Evolutionary conservation across 805 yeast genomes (phyloP), one percentile per base, ranked within the genome.

Genomic region (Yamadazyma akitaensis): DNA sequence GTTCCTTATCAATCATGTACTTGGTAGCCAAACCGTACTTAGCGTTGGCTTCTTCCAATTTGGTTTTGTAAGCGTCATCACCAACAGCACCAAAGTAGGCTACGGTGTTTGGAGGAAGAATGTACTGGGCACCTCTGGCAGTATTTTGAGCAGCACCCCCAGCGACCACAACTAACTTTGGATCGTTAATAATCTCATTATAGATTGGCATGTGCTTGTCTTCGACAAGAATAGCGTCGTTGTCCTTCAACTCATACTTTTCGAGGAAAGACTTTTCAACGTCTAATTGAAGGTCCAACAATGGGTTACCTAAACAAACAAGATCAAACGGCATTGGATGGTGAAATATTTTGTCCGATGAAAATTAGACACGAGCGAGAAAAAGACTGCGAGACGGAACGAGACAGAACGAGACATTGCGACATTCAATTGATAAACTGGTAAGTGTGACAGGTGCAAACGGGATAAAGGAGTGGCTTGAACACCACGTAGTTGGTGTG

Each of bases 91-190:
- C 99, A 64, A 92, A 88, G 77, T 94, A 94, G 44, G 85, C 85
- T 47, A 94, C 98, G 28, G 92, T 82, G 57, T 81, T 68, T 40
- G 73, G 68, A 50, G 97, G 97, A 43, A 94, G 78, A 47, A 89
- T 69, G 72, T 88, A 92, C 64, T 92, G 97, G 42, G 98, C 98
- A 63, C 96, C 99, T 73, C 99, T 84, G 48, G 98, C 97, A 54
- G 98, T 82, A 77, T 94, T 94, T 75, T 94, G 99, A 51, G 97
- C 99, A 60, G 99, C 99, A 67, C 99, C 99, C 58, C 99, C 99
- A 51, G 99, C 99, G 57, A 92, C 81, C 51, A 82, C 70, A 59
- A 81, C 79, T 52, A 88, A 82, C 49, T 76, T 79, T 32, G 77
- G 73, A 64, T 72, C 72, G 32, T 74, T 67, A 46, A 89, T 71